Conservation (phyloP, 768 basidiomycete species). For the Leccinum truebloodii region DNA sequence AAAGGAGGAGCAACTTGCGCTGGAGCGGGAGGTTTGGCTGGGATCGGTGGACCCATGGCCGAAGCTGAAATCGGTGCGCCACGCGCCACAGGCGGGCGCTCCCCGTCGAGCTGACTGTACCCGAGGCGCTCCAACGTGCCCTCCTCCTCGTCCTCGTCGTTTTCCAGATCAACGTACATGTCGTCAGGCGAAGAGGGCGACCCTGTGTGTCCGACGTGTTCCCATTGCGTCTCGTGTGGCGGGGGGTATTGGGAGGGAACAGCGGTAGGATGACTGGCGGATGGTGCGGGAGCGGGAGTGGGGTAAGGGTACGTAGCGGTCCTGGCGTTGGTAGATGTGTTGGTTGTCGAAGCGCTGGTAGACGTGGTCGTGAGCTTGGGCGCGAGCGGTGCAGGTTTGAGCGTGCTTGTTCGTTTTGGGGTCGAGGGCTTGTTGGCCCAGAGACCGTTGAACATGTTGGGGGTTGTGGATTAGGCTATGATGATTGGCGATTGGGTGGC, state of each 20-base stretch:
- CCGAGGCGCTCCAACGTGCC: constrained; percentile 19
- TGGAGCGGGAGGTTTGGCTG: not conserved
- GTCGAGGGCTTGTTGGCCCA: constrained; percentile 17
- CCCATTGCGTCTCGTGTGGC: constrained; percentile 24
- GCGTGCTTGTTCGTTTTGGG: constrained; percentile 18
- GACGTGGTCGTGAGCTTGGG: constrained; percentile 23
- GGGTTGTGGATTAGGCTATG: not conserved
- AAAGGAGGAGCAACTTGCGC: too few relatives aligned
- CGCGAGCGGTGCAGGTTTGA: constrained; percentile 21
- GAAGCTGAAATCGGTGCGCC: not conserved
- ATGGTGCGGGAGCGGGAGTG: not conserved
- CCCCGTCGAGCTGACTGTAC: constrained; percentile 22
- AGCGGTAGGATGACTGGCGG: not conserved
- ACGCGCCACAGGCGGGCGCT: not conserved
- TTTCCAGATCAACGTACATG: not conserved
- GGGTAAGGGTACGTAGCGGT: not conserved
- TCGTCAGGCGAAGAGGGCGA: constrained; percentile 21
- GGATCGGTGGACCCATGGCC: not conserved
- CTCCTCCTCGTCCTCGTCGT: not conserved
- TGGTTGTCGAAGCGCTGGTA: not conserved
- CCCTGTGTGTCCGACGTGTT: constrained; percentile 17
- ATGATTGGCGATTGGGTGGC: not conserved
- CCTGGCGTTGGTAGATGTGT: not conserved
- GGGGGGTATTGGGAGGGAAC: constrained; percentile 11
- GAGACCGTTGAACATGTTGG: constrained; percentile 5